phyloP scores from a whole-genome alignment of 495 filamentous ascomycete species.

The Aspergillus indologenus region DNA sequence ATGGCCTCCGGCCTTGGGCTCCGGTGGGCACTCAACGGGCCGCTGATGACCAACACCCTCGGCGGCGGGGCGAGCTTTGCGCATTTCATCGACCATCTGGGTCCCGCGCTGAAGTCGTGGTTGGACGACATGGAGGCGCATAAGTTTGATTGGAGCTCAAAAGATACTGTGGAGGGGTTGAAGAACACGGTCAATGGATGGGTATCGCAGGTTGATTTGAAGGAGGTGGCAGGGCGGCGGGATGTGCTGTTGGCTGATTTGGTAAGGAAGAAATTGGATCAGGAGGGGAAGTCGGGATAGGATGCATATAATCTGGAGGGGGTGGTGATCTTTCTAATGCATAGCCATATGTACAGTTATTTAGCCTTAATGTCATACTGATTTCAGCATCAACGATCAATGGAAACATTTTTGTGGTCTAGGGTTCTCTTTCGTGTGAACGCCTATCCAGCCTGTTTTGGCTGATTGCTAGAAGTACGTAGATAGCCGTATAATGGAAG shows the following conservation, averaged over 20 bases:
- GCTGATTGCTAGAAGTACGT: no score
- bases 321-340: no score
- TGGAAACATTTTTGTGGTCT: no score
- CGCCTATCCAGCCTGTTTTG: no score
- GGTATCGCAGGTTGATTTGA: slow-evolving; percentile 5
- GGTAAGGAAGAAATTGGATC: not conserved
- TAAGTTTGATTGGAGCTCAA: slow-evolving; percentile 8
- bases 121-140: slow-evolving; percentile 18
- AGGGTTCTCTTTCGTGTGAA: no score
- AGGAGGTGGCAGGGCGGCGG: slow-evolving; percentile 5
- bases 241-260: slow-evolving; percentile 6
- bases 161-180: not conserved
- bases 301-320: no score
- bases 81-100: slow-evolving; percentile 21
- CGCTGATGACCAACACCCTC: slow-evolving; percentile 48
- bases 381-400: no score
- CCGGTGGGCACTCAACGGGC: slow-evolving; percentile 47
- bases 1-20: slow-evolving; percentile 41
- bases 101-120: slow-evolving; percentile 17
- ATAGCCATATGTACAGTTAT: no score
- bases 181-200: not conserved
- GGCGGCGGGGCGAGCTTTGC: slow-evolving; percentile 39
- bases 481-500: no score
- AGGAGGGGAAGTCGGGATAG: not conserved
- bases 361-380: no score